phyloP scores from a whole-genome alignment of 1,284 basidiomycete genomes.

The Cryptococcus depauperatus region DNA sequence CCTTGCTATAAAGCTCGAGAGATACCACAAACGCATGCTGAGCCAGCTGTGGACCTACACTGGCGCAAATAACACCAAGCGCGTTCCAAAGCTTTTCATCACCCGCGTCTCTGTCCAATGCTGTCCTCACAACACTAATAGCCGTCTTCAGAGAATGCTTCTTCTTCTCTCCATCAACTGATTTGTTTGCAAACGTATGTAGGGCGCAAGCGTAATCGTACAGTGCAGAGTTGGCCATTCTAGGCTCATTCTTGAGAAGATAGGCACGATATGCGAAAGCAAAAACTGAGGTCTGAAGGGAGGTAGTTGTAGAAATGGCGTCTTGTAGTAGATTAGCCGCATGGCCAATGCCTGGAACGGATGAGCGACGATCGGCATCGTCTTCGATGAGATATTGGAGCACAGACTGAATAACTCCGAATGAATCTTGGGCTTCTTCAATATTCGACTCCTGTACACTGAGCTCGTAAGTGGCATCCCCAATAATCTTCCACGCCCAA shows the following conservation, averaged over 20 bases:
- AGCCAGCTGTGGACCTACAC: conserved; percentile 47
- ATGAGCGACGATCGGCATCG: conserved; percentile 35
- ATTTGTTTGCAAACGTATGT: conserved; percentile 48
- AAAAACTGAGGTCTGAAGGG: conserved; percentile 56
- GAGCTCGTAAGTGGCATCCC: conserved; percentile 66
- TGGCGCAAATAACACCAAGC: conserved; percentile 35
- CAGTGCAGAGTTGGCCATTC: conserved; percentile 54
- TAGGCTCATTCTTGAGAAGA: conserved; percentile 56
- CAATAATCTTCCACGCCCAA: conserved; percentile 77
- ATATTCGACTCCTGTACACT: conserved; percentile 45
- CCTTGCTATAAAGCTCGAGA: conserved; percentile 75
- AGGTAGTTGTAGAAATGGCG: conserved; percentile 30
- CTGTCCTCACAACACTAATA: conserved; percentile 60
- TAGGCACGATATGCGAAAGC: conserved; percentile 67
- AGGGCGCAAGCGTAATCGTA: conserved; percentile 70
- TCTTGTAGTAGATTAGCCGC: conserved; percentile 31
- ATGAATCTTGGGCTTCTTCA: conserved; percentile 29
- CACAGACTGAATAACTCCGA: conserved; percentile 27
- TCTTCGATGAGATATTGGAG: conserved; percentile 36
- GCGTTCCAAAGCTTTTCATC: conserved; percentile 73
- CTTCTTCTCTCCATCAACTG: conserved; percentile 30
- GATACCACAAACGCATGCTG: conserved; percentile 92
- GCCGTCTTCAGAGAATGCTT: conserved; percentile 51
- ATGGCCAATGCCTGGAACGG: conserved; percentile 35
- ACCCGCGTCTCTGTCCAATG: conserved; percentile 64